Conservation (phyloP, 495 filamentous ascomycete genomes). For the Lasiosphaeria hispida region DNA sequence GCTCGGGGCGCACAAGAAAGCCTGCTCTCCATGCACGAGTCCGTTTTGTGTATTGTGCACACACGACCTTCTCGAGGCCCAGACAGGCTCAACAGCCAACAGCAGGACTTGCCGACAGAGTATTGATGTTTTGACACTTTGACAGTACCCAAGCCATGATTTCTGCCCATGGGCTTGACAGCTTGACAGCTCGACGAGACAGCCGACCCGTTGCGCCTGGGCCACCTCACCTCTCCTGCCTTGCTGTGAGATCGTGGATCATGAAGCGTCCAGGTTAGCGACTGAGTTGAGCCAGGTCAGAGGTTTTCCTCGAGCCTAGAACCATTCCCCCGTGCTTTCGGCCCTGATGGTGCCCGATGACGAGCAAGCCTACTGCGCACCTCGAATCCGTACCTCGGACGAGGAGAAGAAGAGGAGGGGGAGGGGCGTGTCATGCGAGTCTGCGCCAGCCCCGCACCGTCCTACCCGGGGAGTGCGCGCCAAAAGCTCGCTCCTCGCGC, state of each 20-base stretch:
- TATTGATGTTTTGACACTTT: no score
- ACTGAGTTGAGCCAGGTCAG: no score
- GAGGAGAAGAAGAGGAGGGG: neutral
- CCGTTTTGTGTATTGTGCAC: constrained; percentile 10
- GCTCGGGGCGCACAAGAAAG: neutral
- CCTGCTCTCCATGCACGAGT: constrained; percentile 4
- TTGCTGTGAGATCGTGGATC: neutral
- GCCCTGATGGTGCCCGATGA: constrained; percentile 1
- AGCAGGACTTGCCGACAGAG: neutral
- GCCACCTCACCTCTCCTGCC: neutral
- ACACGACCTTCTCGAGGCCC: neutral
- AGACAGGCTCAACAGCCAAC: neutral
- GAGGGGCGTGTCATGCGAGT: neutral
- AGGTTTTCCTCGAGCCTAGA: neutral
- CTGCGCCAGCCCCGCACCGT: neutral
- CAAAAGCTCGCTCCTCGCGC: neutral
- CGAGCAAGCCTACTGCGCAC: neutral
- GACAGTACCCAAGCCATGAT: no score
- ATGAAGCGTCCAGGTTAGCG: no score
- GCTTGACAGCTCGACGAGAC: neutral
- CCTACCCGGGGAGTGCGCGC: neutral
- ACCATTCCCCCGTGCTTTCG: neutral
- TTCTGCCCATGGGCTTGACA: no score
- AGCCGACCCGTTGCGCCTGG: neutral
- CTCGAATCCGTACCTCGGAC: neutral